phyloP scores from a whole-genome alignment of 148 eudicot species.

The Tetragonia tetragonoides region DNA sequence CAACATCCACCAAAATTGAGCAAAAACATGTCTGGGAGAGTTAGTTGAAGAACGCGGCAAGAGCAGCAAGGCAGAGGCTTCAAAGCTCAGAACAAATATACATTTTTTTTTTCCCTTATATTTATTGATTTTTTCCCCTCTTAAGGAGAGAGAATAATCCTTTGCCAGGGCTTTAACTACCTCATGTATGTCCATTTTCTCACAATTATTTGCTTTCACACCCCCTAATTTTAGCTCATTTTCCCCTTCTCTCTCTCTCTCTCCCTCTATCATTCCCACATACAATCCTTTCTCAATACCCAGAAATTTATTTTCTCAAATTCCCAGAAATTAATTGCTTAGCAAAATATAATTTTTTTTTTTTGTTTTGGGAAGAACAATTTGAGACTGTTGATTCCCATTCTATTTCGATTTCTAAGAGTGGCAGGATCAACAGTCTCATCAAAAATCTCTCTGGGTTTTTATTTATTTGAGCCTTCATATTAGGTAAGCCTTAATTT shows the following conservation, averaged over 20 bases:
- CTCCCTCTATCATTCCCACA: neutral
- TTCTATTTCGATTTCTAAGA: neutral
- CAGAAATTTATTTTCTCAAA: slow-evolving; percentile 5
- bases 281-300: neutral
- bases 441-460: neutral
- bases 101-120: neutral
- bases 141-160: slow-evolving; percentile 6
- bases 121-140: no score
- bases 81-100: neutral
- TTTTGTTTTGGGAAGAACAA: neutral
- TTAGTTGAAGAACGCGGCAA: slow-evolving; percentile 20
- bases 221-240: slow-evolving; percentile 25
- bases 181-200: neutral
- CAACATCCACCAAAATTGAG: neutral
- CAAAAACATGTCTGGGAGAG: slow-evolving; percentile 4
- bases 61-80: neutral
- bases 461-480: neutral
- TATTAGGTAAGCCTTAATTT: slow-evolving; percentile 16
- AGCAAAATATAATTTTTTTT: neutral
- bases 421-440: slow-evolving; percentile 27
- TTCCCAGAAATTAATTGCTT: neutral
- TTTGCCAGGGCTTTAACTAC: slow-evolving; percentile 4
- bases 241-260: neutral
- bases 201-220: slow-evolving; percentile 6
- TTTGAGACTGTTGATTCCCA: slow-evolving; percentile 24